phyloP scores from a whole-genome alignment of 1,284 basidiomycete species.

The Paramarasmius palmivorus region DNA sequence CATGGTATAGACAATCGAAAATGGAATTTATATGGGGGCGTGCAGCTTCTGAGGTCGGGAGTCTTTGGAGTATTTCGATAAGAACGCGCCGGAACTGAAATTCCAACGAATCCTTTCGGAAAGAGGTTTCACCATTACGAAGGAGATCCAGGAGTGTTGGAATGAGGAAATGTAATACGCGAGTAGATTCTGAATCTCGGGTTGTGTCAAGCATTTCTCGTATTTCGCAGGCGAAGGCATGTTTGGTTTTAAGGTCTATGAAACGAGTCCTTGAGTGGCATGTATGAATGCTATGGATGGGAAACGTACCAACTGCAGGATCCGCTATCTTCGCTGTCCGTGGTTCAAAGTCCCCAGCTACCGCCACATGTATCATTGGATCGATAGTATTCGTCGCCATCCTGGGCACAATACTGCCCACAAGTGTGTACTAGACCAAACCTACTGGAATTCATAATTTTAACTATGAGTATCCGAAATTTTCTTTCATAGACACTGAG shows the following conservation, averaged over 20 bases:
- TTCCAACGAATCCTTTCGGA: constrained; percentile 79
- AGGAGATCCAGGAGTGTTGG: constrained; percentile 82
- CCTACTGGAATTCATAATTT: too few species aligned
- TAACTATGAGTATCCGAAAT: too few species aligned
- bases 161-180: constrained; percentile 72
- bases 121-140: constrained; percentile 76
- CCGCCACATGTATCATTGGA: constrained; percentile 11
- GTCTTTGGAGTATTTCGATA: constrained; percentile 86
- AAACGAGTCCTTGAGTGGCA: too few species aligned
- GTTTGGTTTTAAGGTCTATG: constrained; percentile 70
- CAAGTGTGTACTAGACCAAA: too few species aligned
- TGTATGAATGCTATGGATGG: too few species aligned
- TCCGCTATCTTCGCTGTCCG: constrained; percentile 72
- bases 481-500: too few species aligned
- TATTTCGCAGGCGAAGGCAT: constrained; percentile 75
- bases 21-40: constrained; percentile 72
- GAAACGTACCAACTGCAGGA: constrained; percentile 63
- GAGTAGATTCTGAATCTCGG: constrained; percentile 78
- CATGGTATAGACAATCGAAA: constrained; percentile 77
- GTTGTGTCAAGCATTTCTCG: constrained; percentile 86
- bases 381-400: constrained; percentile 14
- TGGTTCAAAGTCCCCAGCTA: constrained; percentile 59
- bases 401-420: neutral
- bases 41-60: constrained; percentile 82
- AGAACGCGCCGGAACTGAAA: constrained; percentile 86